Conservation (phyloP, 331 rosid species). For the Spiraea crenata region DNA sequence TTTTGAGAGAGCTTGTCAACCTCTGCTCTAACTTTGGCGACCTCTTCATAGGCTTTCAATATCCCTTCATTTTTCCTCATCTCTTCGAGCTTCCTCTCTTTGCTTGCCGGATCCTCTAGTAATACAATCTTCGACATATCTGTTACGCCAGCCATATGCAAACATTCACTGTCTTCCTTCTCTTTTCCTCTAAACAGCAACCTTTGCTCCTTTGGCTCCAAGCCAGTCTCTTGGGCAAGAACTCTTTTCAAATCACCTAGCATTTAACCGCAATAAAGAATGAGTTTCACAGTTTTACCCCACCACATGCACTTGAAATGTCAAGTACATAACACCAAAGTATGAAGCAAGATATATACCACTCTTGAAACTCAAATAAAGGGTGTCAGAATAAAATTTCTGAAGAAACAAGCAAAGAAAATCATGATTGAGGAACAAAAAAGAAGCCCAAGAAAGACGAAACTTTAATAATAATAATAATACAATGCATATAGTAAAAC, state of each 20-base stretch:
- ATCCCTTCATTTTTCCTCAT: constrained; percentile 40
- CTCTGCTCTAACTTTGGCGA: constrained; percentile 33
- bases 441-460: background rate
- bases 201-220: constrained; percentile 68
- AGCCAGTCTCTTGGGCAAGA: constrained; percentile 46
- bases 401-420: background rate
- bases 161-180: constrained; percentile 60
- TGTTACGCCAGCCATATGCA: constrained; percentile 61
- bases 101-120: constrained; percentile 73
- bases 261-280: constrained; percentile 22
- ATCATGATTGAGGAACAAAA: background rate
- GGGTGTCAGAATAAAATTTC: background rate
- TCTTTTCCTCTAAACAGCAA: constrained; percentile 67
- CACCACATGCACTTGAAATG: constrained; percentile 8
- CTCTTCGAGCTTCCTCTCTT: constrained; percentile 61
- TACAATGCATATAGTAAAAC: background rate
- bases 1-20: constrained; percentile 61
- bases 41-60: constrained; percentile 42
- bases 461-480: background rate
- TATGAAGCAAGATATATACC: constrained; percentile 5
- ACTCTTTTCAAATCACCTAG: constrained; percentile 62
- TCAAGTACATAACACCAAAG: constrained; percentile 16
- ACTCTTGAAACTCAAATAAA: background rate
- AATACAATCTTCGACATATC: constrained; percentile 60
- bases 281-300: constrained; percentile 16